Conservation (phyloP, 1,284 basidiomycete genomes). For the Lentinula novae-zelandiae region DNA sequence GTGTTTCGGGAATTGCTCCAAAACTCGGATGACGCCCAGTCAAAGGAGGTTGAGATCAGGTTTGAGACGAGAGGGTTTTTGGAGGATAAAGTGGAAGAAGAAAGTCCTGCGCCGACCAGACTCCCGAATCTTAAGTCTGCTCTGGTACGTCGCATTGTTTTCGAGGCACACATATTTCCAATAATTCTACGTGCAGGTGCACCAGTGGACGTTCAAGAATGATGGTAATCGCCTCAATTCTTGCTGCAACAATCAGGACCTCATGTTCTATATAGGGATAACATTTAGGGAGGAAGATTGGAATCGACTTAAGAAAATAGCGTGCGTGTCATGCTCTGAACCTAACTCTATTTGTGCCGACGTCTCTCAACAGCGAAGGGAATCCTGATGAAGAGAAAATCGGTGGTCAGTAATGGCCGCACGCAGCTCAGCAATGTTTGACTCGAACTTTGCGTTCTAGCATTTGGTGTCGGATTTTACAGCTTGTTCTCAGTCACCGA, state of each 20-base stretch:
- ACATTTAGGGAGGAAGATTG: slow-evolving; percentile 83
- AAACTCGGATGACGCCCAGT: slow-evolving; percentile 85
- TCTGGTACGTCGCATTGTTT: slow-evolving; percentile 22
- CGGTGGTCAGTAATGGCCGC: slow-evolving; percentile 31
- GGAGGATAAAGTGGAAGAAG: slow-evolving; percentile 30
- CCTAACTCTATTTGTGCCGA: neutral
- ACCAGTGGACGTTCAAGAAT: slow-evolving; percentile 82
- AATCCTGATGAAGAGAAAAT: slow-evolving; percentile 86
- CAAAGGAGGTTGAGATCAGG: slow-evolving; percentile 76
- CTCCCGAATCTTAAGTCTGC: slow-evolving; percentile 65
- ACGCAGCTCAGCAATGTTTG: neutral
- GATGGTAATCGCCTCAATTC: slow-evolving; percentile 52
- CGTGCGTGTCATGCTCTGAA: slow-evolving; percentile 18
- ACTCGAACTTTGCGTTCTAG: slow-evolving; percentile 21
- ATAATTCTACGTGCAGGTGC: slow-evolving; percentile 38
- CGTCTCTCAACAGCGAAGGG: slow-evolving; percentile 54
- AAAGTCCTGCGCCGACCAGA: slow-evolving; percentile 7
- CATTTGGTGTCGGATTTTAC: slow-evolving; percentile 84
- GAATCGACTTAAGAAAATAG: slow-evolving; percentile 85
- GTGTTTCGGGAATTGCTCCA: slow-evolving; percentile 33
- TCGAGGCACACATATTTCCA: neutral
- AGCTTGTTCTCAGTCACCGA: slow-evolving; percentile 86
- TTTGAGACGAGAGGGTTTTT: slow-evolving; percentile 69
- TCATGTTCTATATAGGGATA: slow-evolving; percentile 26
- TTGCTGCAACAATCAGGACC: neutral